Evolutionary conservation across 768 basidiomycete genomes (phyloP).

Genomic region (Lactifluus echinatus): DNA sequence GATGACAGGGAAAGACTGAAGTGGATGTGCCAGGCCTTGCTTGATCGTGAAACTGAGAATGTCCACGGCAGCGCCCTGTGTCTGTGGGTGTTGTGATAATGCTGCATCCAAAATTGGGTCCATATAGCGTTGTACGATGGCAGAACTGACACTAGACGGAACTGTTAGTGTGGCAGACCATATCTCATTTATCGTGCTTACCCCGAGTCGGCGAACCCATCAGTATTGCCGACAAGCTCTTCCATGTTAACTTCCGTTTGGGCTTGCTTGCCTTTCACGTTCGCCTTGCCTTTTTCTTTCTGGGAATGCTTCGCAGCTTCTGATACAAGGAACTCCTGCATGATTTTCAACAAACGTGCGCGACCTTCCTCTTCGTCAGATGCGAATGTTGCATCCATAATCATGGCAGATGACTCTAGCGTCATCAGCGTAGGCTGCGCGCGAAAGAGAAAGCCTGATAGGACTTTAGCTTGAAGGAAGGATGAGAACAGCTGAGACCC

Average conservation of each 20-base stretch:
- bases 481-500: conserved; percentile 14
- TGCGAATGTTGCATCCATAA: conserved; percentile 87
- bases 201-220: conserved; percentile 97
- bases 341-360: conserved; percentile 70
- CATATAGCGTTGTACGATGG: conserved; percentile 89
- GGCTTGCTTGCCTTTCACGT: conserved; percentile 33
- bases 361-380: conserved; percentile 65
- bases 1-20: conserved; percentile 90
- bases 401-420: conserved; percentile 58
- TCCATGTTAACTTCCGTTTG: conserved; percentile 69
- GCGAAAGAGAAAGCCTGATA: conserved; percentile 79
- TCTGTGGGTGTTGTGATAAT: conserved; percentile 56
- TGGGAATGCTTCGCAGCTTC: conserved; percentile 72
- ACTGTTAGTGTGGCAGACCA: not conserved
- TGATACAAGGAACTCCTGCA: conserved; percentile 85
- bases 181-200: conserved; percentile 29
- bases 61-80: conserved; percentile 80
- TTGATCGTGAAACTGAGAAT: conserved; percentile 88
- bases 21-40: conserved; percentile 91
- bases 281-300: conserved; percentile 52
- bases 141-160: conserved; percentile 75
- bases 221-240: conserved; percentile 89
- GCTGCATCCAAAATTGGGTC: conserved; percentile 74
- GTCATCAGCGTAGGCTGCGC: conserved; percentile 91
- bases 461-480: not conserved